Base-by-base conservation (phyloP, 1,139 yeast species). In the Debaryomyces sp. region DNA sequence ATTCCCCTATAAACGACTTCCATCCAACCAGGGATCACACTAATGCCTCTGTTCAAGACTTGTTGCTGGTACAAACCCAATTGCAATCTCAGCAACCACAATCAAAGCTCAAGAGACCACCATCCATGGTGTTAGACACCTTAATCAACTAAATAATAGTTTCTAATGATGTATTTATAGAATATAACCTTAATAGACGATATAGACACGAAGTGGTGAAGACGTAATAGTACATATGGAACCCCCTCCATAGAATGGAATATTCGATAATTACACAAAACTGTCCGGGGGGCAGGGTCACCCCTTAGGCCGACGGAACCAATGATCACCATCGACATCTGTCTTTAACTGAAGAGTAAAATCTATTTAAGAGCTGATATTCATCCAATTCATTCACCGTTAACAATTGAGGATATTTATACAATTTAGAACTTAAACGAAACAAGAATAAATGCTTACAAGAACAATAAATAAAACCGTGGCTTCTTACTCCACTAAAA, bases 41-140 rank as follows among this genome's bases (percentile, higher is more conserved):
- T 23, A 26, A 26, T 23, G 24, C 24, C 8, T 32, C 45, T 7
- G 3, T 13, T 10, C 29, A 17, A 5, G 35, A 35, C 6, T 22
- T 35, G 9, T 18, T n/a, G 41, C 24, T 23, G 27, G n/a, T n/a
- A 18, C 21, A 13, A 23, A 13, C 30, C n/a, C 41, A 37, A 23
- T 37, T 26, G 21, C 30, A 23, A 13, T 6, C 21, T 2, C 27
- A 37, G n/a, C 30, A 23, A 13, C 30, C 21, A 21, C 35, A 37
- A 42, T 9, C 29, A 6, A 41, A 21, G 29, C 36, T 18, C 30
- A 37, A 36, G 21, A 51, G 73, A 48, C 71, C 73, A 0, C 75
- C 75, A 12, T 67, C 71, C 50, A 63, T 66, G 50, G 60, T 60
- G 44, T 60, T 70, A 48, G 71, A 70, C 35, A 71, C 68, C 41